A percentile compares a stretch with the other conserved stretches of the same genome.
These are phyloP conservation scores for Arthroderma uncinatum DNA, from an alignment of 2,329 filamentous ascomycete genomes.

Conservation along the genomic window DNA sequence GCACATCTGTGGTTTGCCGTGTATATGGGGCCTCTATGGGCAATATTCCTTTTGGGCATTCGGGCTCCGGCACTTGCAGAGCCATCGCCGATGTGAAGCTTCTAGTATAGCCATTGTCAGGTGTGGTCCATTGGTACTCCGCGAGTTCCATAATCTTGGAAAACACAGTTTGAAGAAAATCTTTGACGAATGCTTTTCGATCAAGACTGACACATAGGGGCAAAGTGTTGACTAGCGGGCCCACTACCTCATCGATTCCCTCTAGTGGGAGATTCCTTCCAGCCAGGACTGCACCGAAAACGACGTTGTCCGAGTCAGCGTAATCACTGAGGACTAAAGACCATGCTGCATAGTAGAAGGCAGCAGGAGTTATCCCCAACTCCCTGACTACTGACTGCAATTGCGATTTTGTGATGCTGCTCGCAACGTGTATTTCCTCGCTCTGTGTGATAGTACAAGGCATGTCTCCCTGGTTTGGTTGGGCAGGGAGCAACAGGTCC, in stretches of 20 bases:
- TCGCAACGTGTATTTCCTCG: neutral
- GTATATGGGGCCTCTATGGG: constrained; percentile 12
- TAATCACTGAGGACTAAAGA: constrained; percentile 24
- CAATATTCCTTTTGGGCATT: neutral
- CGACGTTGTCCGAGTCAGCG: constrained; percentile 23
- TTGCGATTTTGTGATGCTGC: neutral
- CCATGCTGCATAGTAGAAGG: constrained; percentile 27
- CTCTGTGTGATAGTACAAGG: neutral
- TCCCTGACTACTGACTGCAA: neutral
- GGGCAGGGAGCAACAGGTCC: neutral
- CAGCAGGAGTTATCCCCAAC: constrained; percentile 16
- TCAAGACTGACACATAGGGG: constrained; percentile 26
- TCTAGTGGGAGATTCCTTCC: constrained; percentile 29
- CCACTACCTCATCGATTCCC: constrained; percentile 31
- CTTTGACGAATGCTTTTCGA: neutral
- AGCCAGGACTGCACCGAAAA: constrained; percentile 28
- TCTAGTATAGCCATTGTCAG: constrained; percentile 14
- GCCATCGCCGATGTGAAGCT: constrained; percentile 4
- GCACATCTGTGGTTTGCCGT: neutral
- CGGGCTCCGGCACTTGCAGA: neutral
- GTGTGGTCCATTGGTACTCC: constrained; percentile 36
- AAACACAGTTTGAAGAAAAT: constrained; percentile 40
- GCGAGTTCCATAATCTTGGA: constrained; percentile 42
- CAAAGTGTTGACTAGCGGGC: constrained; percentile 35
- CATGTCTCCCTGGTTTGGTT: neutral